A percentile compares a stretch with the other conserved stretches of the same genome.
Conservation (phyloP, 164 flowering plant genomes). For the Litsea cubeba region DNA sequence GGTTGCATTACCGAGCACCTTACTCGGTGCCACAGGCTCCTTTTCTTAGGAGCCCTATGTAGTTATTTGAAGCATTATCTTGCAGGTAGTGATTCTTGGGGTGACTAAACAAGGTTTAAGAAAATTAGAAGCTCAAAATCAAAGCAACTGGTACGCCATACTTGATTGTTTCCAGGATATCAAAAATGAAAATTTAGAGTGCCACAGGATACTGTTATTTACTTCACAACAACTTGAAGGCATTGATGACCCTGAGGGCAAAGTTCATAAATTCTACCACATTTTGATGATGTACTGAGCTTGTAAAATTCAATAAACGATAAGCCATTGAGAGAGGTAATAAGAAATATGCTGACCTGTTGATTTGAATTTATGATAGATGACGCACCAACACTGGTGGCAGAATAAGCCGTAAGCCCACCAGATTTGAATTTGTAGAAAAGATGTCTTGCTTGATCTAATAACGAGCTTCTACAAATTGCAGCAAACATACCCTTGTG, state of each 20-base stretch:
- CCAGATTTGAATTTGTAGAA: constrained; percentile 54
- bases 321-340: neutral
- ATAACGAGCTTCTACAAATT: constrained; percentile 44
- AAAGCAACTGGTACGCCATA: no score
- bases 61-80: neutral
- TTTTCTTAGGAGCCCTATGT: no score
- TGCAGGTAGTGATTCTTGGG: neutral
- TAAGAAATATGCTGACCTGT: constrained; percentile 35
- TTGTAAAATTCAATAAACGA: neutral
- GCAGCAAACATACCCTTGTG: constrained; percentile 33
- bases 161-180: no score
- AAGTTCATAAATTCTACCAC: neutral
- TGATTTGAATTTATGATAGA: constrained; percentile 43
- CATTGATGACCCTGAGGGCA: neutral
- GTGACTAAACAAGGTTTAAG: neutral
- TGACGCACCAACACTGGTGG: constrained; percentile 44
- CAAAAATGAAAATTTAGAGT: neutral
- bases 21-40: no score
- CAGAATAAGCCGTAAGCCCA: constrained; percentile 41
- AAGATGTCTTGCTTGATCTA: constrained; percentile 56
- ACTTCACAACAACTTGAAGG: neutral
- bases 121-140: no score
- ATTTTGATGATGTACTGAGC: neutral
- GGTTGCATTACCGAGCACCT: no score
- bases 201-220: neutral